Evolutionary conservation across 164 flowering plant genomes (phyloP), one percentile per base, ranked within the genome.

Genomic region (Tinospora cordifolia): DNA sequence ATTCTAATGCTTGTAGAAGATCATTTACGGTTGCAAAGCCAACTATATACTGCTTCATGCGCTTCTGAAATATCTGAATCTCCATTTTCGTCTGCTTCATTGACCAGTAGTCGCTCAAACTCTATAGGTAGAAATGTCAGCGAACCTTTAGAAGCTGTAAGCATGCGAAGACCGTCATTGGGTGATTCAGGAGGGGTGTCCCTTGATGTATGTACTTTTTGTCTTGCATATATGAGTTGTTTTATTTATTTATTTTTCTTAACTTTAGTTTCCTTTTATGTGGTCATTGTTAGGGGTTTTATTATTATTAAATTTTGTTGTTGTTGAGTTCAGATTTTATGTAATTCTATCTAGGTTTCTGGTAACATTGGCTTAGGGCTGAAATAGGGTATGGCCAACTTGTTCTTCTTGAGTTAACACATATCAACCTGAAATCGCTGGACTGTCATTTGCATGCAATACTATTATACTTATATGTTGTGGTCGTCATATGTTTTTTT

Each of bases 1-100:
- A 90, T 91, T 72, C 70, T 92, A 59, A 95, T 95, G 99, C 97
- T 95, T 65, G 99, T 95, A 67, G 99, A 95, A 80, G 99, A 95
- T 80, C 99, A 95, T 82, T 78, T 95, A 69, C 87, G 99, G 49
- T 75, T 92, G 75, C 99, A 91, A 82, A 92, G 97, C 83, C 94
- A 91, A 77, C 78, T 86, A 36, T 85, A 79, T 76, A 77, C 75
- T 71, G 62, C 90, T 73, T 79, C 87, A 36, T 79, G 69, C 63
- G 60, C 72, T 60, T 77, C 65, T 36, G 86, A 83, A 79, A 80
- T 60, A 77, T 71, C 84, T 65, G 72, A 66, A 1, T 85, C 97
- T 69, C 91, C 96, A 46, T 81, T 75, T 77, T 85, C 92, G 49
- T 75, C 72, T 68, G 79, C 79, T 39, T 80, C 84, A 74, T 82